phyloP scores from a whole-genome alignment of 2,329 filamentous ascomycete genomes.

The Penicillium glabrum region DNA sequence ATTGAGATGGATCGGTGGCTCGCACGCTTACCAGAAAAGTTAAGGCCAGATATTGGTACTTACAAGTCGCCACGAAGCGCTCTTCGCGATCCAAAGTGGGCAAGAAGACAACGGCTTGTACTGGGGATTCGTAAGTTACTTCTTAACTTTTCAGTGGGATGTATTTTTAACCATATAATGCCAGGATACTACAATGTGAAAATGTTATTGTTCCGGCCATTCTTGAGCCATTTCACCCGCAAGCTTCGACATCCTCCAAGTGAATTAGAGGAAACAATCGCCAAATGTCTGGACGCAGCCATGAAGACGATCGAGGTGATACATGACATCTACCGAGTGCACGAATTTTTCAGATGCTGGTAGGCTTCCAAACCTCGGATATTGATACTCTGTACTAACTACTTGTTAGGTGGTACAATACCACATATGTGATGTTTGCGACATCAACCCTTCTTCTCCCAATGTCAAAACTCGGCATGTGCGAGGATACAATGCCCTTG shows the following conservation, averaged over 20 bases:
- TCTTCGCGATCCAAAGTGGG: slow-evolving; percentile 39
- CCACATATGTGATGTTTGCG: slow-evolving; percentile 44
- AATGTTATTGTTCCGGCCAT: slow-evolving; percentile 41
- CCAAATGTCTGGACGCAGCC: slow-evolving; percentile 42
- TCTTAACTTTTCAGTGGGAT: not conserved
- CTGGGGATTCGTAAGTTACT: slow-evolving; percentile 37
- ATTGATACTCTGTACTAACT: not conserved
- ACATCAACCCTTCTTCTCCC: slow-evolving; percentile 39
- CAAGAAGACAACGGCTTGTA: slow-evolving; percentile 39
- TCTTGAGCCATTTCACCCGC: slow-evolving; percentile 31
- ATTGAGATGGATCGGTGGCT: slow-evolving; percentile 38
- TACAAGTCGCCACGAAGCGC: slow-evolving; percentile 23
- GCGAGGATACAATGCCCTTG: slow-evolving; percentile 28
- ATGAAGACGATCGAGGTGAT: slow-evolving; percentile 42
- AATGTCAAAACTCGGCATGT: slow-evolving; percentile 31
- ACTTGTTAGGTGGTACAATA: slow-evolving; percentile 42
- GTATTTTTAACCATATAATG: not conserved
- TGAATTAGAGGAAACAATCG: slow-evolving; percentile 31
- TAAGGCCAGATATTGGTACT: slow-evolving; percentile 30
- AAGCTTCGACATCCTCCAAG: slow-evolving; percentile 27
- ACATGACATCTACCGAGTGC: slow-evolving; percentile 39
- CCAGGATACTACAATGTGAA: slow-evolving; percentile 43
- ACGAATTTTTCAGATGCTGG: slow-evolving; percentile 46
- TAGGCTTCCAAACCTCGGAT: slow-evolving; percentile 14
- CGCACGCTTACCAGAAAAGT: slow-evolving; percentile 30